phyloP scores from a whole-genome alignment of 176 grass and related monocot species.

The Neostapfia colusana region DNA sequence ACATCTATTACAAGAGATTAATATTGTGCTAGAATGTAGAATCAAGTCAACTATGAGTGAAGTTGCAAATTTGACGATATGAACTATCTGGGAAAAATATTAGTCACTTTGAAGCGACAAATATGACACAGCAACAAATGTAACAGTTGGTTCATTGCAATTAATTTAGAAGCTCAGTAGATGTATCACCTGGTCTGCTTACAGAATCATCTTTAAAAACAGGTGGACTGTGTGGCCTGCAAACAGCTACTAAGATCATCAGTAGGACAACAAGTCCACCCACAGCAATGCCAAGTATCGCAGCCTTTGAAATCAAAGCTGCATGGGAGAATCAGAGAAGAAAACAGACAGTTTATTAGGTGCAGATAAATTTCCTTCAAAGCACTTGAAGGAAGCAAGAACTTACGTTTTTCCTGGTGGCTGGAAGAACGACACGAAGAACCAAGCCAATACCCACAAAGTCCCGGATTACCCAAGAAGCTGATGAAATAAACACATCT shows the following conservation, averaged over 20 bases:
- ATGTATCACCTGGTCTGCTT: constrained; percentile 80
- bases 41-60: neutral
- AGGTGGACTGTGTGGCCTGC: constrained; percentile 65
- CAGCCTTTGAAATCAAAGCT: constrained; percentile 83
- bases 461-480: constrained; percentile 85
- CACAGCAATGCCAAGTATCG: constrained; percentile 83
- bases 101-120: neutral
- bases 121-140: neutral
- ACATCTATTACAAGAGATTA: constrained; percentile 29
- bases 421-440: constrained; percentile 55
- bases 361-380: constrained; percentile 4
- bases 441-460: constrained; percentile 92
- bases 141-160: neutral
- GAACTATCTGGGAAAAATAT: neutral
- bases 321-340: constrained; percentile 8
- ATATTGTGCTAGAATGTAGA: constrained; percentile 9
- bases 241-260: constrained; percentile 84
- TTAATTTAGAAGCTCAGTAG: neutral
- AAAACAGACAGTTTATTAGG: constrained; percentile 5
- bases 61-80: neutral
- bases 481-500: constrained; percentile 37
- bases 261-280: constrained; percentile 85
- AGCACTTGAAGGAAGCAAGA: constrained; percentile 7
- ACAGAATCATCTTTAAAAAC: constrained; percentile 72
- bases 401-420: constrained; percentile 61